phyloP scores from a whole-genome alignment of 768 basidiomycete species.

The Tylopilus rubrobrunneus region DNA sequence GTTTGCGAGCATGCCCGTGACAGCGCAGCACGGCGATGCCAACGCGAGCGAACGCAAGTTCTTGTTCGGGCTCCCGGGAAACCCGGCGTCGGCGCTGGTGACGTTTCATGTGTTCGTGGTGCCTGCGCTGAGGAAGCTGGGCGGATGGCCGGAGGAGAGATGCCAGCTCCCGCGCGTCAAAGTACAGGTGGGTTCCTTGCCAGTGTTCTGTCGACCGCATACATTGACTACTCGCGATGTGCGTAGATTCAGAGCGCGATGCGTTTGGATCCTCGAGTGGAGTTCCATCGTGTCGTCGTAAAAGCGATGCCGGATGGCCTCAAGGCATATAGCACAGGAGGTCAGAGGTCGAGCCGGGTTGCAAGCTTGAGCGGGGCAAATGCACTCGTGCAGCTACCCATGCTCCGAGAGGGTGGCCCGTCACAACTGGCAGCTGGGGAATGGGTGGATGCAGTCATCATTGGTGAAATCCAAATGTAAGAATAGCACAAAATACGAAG shows the following conservation, averaged over 20 bases:
- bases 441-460: constrained; percentile 54
- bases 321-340: constrained; percentile 76
- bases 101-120: constrained; percentile 83
- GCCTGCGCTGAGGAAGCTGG: constrained; percentile 70
- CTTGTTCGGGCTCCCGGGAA: constrained; percentile 83
- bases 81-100: constrained; percentile 84
- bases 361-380: constrained; percentile 81
- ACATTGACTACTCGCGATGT: neutral
- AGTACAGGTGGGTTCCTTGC: constrained; percentile 51
- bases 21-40: constrained; percentile 17
- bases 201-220: neutral
- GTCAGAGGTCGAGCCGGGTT: constrained; percentile 79
- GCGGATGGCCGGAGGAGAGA: constrained; percentile 55
- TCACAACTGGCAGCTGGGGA: constrained; percentile 49
- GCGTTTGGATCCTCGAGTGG: constrained; percentile 67
- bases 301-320: constrained; percentile 41
- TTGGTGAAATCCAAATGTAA: constrained; percentile 57
- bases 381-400: constrained; percentile 68
- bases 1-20: constrained; percentile 75
- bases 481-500: neutral
- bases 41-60: constrained; percentile 43
- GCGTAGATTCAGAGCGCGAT: constrained; percentile 56
- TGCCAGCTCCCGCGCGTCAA: constrained; percentile 58
- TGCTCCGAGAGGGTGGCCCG: constrained; percentile 31
- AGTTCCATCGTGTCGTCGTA: constrained; percentile 79